phyloP scores from a whole-genome alignment of 148 eudicot species.

The Rhododendron mucronatum region DNA sequence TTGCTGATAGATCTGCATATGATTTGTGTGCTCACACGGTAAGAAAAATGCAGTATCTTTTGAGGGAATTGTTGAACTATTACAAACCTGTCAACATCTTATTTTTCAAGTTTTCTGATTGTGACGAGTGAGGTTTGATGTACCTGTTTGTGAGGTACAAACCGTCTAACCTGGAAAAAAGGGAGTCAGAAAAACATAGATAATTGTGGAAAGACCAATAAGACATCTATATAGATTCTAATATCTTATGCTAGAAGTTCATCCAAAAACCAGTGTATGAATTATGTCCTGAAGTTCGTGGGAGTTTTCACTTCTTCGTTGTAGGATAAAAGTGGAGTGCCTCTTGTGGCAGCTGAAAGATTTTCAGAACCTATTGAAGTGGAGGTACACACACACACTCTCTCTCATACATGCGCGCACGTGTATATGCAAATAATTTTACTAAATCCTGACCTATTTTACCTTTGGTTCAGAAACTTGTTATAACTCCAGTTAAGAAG shows the following conservation, averaged over 20 bases:
- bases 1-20: conserved; percentile 92
- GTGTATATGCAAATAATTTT: neutral
- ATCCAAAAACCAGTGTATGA: neutral
- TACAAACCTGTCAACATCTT: neutral
- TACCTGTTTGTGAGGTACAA: neutral
- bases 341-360: conserved; percentile 88
- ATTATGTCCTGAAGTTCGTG: neutral
- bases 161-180: neutral
- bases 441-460: neutral
- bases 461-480: conserved; percentile 60
- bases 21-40: conserved; percentile 93
- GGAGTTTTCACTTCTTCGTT: neutral
- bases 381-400: conserved; percentile 46
- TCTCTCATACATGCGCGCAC: neutral
- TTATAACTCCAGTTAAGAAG: conserved; percentile 74
- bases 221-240: neutral
- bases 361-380: conserved; percentile 84
- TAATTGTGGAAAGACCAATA: neutral
- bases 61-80: neutral
- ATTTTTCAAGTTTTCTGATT: neutral
- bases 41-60: conserved; percentile 12
- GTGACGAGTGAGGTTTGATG: neutral
- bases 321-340: conserved; percentile 81
- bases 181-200: neutral
- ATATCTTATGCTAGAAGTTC: neutral